Conservation (phyloP, 345 rosid genomes). For the Eucalyptus tenuipes region DNA sequence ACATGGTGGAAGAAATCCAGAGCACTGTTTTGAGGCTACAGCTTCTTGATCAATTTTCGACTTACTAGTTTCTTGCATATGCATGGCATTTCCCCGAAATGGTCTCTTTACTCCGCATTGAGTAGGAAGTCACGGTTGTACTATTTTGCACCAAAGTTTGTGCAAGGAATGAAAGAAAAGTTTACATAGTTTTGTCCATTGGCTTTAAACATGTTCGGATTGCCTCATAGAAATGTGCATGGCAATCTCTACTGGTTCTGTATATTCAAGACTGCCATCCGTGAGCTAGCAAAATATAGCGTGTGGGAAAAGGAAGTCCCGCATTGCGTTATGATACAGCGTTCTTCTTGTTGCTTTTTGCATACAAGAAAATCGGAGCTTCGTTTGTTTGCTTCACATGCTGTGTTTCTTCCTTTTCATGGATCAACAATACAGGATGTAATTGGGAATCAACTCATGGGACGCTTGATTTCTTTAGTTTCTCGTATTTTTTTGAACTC, state of each 20-base stretch:
- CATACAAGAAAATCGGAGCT: not conserved
- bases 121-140: not conserved
- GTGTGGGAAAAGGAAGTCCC: not conserved
- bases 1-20: not conserved
- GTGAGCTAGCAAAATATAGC: not conserved
- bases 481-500: slow-evolving; percentile 42
- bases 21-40: not conserved
- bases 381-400: not conserved
- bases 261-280: not conserved
- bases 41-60: not conserved
- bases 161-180: not conserved
- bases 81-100: not conserved
- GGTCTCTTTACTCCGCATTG: not conserved
- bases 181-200: not conserved
- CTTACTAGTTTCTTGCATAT: not conserved
- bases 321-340: not conserved
- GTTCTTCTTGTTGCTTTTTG: not conserved
- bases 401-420: not conserved
- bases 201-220: not conserved
- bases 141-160: not conserved
- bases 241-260: not conserved
- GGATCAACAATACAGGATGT: not conserved
- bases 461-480: slow-evolving; percentile 4
- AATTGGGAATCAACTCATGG: not conserved
- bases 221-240: not conserved